Percentiles rank a stretch among this genome's conserved stretches.
Evolutionary conservation across 2,329 filamentous ascomycete species (phyloP).

Genomic region (Boeremia lycopersici): DNA sequence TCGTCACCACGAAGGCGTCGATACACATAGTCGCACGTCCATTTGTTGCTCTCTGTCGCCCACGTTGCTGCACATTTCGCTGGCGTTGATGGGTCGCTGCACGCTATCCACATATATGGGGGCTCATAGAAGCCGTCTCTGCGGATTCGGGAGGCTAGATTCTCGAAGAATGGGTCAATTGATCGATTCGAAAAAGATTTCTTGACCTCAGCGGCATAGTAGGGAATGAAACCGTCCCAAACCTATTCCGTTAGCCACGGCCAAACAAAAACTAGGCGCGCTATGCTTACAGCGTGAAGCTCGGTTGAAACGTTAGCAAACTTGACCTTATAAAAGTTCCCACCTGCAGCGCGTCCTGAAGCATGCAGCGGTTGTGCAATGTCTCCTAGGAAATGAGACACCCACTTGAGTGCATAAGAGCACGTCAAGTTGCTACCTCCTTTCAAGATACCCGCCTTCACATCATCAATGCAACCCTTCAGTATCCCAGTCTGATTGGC

Average conservation of each 20-base stretch:
- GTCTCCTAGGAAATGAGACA: conserved; percentile 51
- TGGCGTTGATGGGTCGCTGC: conserved; percentile 41
- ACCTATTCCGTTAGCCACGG: conserved; percentile 35
- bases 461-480: conserved; percentile 41
- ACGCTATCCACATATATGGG: conserved; percentile 45
- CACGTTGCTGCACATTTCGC: conserved; percentile 44
- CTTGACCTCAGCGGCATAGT: conserved; percentile 43
- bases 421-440: conserved; percentile 45
- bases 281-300: conserved; percentile 45
- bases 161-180: conserved; percentile 45
- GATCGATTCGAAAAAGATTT: conserved; percentile 43
- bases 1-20: conserved; percentile 36
- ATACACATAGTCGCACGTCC: conserved; percentile 51
- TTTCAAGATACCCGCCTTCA: conserved; percentile 30
- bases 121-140: conserved; percentile 45
- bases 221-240: conserved; percentile 49
- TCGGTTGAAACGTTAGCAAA: conserved; percentile 43
- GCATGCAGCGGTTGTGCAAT: conserved; percentile 52
- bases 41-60: conserved; percentile 48
- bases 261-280: not conserved
- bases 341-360: conserved; percentile 46
- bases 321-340: conserved; percentile 47
- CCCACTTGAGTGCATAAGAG: conserved; percentile 51
- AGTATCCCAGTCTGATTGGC: conserved; percentile 51
- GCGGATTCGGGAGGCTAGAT: conserved; percentile 44